phyloP scores from a whole-genome alignment of 2,329 filamentous ascomycete species.

The Fusarium nodosum region DNA sequence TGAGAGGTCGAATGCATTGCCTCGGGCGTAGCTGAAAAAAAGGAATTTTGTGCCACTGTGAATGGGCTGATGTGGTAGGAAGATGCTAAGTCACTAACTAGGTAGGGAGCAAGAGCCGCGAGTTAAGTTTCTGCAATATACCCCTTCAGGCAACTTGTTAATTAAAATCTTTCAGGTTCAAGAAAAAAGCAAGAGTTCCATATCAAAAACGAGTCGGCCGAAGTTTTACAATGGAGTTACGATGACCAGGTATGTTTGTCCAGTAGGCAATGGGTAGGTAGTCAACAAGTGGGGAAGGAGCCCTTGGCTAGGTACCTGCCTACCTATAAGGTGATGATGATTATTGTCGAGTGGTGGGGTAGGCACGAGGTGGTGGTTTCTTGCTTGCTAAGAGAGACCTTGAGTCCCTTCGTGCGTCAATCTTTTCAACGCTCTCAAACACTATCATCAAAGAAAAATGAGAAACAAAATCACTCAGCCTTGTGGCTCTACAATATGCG shows the following conservation, averaged over 20 bases:
- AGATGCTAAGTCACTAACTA: conserved; percentile 10
- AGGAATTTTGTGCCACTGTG: conserved; percentile 1
- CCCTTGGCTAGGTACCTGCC: background rate
- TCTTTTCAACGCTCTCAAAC: conserved; percentile 14
- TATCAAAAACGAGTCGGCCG: conserved; percentile 12
- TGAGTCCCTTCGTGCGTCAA: background rate
- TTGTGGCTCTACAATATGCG: conserved; percentile 34
- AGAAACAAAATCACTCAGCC: conserved; percentile 26
- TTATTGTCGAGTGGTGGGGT: conserved; percentile 2
- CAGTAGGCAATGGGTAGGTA: background rate
- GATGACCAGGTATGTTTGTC: conserved; percentile 9
- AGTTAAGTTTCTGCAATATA: conserved; percentile 16
- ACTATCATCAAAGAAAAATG: background rate
- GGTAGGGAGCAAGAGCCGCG: conserved; percentile 1
- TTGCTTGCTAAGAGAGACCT: background rate
- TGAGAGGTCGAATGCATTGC: background rate
- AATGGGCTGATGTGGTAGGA: conserved; percentile 11
- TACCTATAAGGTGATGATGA: background rate
- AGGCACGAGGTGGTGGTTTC: conserved; percentile 1
- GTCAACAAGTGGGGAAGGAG: conserved; percentile 21
- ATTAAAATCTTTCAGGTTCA: background rate
- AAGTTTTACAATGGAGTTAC: conserved; percentile 17
- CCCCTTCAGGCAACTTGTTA: background rate
- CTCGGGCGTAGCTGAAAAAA: background rate
- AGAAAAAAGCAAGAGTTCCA: conserved; percentile 1